A percentile compares a stretch with the other conserved stretches of the same genome.
Conservation (phyloP, 148 eudicot species). For the Vaccinium corymbosum region DNA sequence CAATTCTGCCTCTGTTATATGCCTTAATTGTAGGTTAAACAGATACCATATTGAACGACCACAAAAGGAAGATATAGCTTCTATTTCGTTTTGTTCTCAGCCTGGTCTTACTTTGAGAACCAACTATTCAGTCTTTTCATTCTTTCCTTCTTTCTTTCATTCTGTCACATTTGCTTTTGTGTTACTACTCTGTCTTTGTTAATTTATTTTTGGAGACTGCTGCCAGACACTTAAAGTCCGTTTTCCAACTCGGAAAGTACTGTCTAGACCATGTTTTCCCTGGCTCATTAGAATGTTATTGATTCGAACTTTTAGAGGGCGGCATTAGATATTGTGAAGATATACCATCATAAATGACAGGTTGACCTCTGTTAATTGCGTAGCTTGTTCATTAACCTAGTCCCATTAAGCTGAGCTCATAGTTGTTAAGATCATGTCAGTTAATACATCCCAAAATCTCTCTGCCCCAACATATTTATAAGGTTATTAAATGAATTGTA, state of each 20-base stretch:
- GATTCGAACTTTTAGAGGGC: neutral
- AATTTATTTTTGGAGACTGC: neutral
- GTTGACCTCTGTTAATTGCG: neutral
- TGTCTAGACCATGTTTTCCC: neutral
- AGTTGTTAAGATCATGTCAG: neutral
- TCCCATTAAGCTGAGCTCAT: neutral
- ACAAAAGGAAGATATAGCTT: neutral
- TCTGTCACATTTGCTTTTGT: constrained; percentile 1
- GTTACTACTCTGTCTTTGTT: neutral
- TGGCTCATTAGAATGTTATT: neutral
- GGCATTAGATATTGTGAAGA: neutral
- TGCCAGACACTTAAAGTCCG: neutral
- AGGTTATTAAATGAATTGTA: neutral
- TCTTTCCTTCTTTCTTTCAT: neutral
- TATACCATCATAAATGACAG: neutral
- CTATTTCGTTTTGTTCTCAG: neutral
- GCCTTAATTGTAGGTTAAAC: neutral
- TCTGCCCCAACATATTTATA: neutral
- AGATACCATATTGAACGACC: neutral
- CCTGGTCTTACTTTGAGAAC: neutral
- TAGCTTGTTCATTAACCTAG: neutral
- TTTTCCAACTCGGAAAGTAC: neutral
- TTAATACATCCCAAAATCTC: neutral
- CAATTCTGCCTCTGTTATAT: constrained; percentile 4
- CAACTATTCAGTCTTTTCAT: neutral